Evolutionary conservation across 306 rosid genomes (phyloP).

Genomic region (Sicyos baderoa): DNA sequence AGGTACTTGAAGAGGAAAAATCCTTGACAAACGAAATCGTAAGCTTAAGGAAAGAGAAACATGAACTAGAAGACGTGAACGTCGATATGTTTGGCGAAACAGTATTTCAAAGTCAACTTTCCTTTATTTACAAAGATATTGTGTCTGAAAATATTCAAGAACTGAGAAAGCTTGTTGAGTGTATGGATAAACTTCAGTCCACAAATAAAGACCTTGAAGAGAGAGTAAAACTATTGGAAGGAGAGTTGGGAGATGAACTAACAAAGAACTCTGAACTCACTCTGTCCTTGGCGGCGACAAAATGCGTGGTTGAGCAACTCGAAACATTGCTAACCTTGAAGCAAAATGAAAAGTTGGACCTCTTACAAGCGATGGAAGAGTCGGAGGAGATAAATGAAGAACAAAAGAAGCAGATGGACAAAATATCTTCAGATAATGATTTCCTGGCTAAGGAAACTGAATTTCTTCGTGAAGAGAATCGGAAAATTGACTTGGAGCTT

Average conservation of each 20-base stretch:
- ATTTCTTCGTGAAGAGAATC: conserved; percentile 33
- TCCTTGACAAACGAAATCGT: conserved; percentile 38
- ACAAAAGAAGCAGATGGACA: conserved; percentile 34
- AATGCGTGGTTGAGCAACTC: conserved; percentile 34
- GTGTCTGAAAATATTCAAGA: conserved; percentile 43
- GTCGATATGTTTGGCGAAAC: conserved; percentile 45
- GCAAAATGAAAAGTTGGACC: conserved; percentile 40
- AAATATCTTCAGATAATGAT: conserved; percentile 40
- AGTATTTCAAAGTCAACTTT: conserved; percentile 50
- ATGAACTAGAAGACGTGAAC: too few species aligned
- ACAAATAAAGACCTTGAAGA: conserved; percentile 49
- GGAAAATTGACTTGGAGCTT: conserved; percentile 39
- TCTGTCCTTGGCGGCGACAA: conserved; percentile 39
- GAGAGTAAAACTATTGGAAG: conserved; percentile 41
- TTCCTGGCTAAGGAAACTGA: conserved; percentile 31
- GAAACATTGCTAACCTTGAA: conserved; percentile 20
- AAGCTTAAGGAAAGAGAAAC: conserved; percentile 33
- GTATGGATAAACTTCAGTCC: conserved; percentile 32
- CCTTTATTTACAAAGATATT: conserved; percentile 45
- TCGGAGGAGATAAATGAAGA: conserved; percentile 30
- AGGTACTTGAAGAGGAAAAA: conserved; percentile 42
- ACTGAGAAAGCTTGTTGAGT: conserved; percentile 38
- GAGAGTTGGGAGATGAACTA: conserved; percentile 32
- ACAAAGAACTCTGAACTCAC: conserved; percentile 42
- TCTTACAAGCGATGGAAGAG: conserved; percentile 32